Base-by-base conservation (phyloP, 2,329 filamentous ascomycete genomes). In the Sarocladium strictum region DNA sequence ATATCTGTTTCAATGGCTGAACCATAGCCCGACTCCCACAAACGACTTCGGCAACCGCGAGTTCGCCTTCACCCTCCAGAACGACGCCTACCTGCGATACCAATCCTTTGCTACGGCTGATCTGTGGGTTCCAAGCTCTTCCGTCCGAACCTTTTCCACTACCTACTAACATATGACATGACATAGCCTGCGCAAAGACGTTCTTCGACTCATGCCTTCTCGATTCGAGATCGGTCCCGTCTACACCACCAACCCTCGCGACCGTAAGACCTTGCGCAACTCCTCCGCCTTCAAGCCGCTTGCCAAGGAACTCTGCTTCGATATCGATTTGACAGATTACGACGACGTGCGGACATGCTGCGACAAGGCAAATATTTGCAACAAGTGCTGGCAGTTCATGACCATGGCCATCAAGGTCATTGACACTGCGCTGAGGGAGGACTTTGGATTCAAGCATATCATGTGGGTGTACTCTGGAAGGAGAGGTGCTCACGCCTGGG, bases 301-400 rank as follows among this genome's bases (percentile, higher is more conserved):
- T 29, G 81, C 89, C 55, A 99, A 99, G 69, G 94, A 99, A 69
- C 76, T 99, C 37, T 96, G 96, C 63, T 97, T 99, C 70, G 94
- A 99, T 86, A 97, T 99, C 64, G 94, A 99, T 81, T 81, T 99
- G 81, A 97, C 94, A 54, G 94, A 97, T 73, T 99, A 99, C 72
- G 94, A 99, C 68, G 90, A 96, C 60, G 89, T 99, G 60, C 86
- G 94, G 62, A 97, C 92, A 26, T 99, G 94, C 73, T 99, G 94
- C 69, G 85, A 86, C 64, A 92, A 93, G 67, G 90, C 93, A 9
- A 95, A 89, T 62, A 97, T 99, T 60, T 99, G 94, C 69, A 79
- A 78, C 60, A 94, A 92, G 68, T 99, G 94, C 74, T 99, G 94
- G 94, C 80, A 87, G 51, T 99, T 97, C 70, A 95, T 96, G 63